Base-by-base conservation (phyloP, 2,329 filamentous ascomycete species). In the Penicillium decumbens region DNA sequence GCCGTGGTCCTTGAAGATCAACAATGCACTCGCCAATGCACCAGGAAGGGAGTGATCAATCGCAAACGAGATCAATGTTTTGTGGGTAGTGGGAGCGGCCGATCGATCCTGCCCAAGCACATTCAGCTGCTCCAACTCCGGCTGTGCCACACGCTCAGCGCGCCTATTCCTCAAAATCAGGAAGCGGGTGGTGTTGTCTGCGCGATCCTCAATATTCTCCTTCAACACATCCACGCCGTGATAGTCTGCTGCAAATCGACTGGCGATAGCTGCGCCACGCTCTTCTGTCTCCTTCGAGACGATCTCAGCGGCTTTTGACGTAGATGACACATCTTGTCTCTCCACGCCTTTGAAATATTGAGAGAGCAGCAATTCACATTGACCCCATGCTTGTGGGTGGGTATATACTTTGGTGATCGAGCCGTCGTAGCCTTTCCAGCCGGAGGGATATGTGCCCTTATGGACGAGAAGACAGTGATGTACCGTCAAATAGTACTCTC, bases 341-440 rank as follows among this genome's bases (percentile, higher is more conserved):
- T 95, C 89, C n/a, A 85, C 77, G 39, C 81, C 81, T 59, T 83
- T 84, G 54, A 95, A 80, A 61, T 88, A 76, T 25, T 77, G 75
- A 7, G 78, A 76, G 24, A 96, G 79, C 70, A 95, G 95, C 7
- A 66, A 70, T 39, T 84, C 83, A 71, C 91, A 96, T 73, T 98
- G 93, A 24, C 90, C 90, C 77, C 93, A 95, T 25, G 90, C 93
- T 72, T 98, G 93, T 8, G 92, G 91, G 71, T 98, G 93, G 23
- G 89, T 93, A 74, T 95, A 95, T 35, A 98, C 72, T 63, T 85
- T 85, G 59, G 78, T 80, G 62, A 97, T 79, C 59, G 85, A 65
- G 77, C 47, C 73, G 30, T 61, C 59, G 70, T 54, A 91, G 12
- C 57, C 47, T 38, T 51, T 44, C 50, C 56, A 58, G 39, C 56